phyloP scores from a whole-genome alignment of 1,139 yeast genomes.

The Kodamaea derodonti region DNA sequence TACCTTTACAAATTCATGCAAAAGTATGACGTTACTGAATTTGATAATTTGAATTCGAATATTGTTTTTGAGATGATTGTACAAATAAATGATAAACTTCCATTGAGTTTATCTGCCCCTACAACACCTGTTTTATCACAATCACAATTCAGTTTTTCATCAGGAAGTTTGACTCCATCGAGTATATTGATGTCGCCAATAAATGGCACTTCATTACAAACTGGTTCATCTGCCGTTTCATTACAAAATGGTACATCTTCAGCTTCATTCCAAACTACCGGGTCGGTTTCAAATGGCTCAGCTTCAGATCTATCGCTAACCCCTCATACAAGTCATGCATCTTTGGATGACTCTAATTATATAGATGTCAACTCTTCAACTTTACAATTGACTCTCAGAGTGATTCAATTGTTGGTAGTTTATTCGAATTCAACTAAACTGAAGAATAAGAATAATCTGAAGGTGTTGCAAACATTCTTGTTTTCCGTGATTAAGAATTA shows the following conservation, averaged over 20 bases:
- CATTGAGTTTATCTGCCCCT: constrained; percentile 45
- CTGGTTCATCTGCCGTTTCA: not conserved
- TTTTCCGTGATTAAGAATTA: constrained; percentile 35
- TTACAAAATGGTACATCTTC: not conserved
- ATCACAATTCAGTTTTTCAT: constrained; percentile 10
- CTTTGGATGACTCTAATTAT: not conserved
- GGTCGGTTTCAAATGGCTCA: constrained; percentile 1
- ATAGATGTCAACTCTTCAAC: constrained; percentile 22
- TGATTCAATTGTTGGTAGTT: constrained; percentile 34
- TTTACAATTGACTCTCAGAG: constrained; percentile 24
- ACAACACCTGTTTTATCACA: constrained; percentile 36
- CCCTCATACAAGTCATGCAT: constrained; percentile 1
- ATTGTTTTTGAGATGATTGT: constrained; percentile 32
- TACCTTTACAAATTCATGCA: constrained; percentile 20
- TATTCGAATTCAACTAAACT: constrained; percentile 36
- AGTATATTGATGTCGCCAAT: not conserved
- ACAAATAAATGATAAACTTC: constrained; percentile 40
- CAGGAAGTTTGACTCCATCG: constrained; percentile 1
- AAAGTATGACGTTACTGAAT: constrained; percentile 28
- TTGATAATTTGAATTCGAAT: constrained; percentile 28
- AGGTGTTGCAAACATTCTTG: constrained; percentile 33
- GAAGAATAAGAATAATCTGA: constrained; percentile 27
- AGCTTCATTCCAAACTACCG: not conserved
- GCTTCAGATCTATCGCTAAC: constrained; percentile 5
- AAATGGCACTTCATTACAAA: not conserved